Conservation (phyloP, 225 moss, liverwort and hornwort species). For the Lunularia cruciata region DNA sequence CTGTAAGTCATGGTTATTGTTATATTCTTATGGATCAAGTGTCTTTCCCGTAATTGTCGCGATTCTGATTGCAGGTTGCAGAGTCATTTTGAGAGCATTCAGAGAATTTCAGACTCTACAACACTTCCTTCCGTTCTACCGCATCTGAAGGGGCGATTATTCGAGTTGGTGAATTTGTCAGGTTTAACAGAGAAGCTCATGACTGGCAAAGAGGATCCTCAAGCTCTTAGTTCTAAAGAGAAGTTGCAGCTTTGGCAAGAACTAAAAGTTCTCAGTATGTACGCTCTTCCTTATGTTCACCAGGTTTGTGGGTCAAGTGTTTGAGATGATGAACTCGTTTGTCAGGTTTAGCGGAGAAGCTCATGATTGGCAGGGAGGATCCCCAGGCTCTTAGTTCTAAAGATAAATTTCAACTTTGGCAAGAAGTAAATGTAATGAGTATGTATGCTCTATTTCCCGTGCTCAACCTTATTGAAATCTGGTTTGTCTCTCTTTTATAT, state of each 20-base stretch:
- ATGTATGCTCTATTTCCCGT: slow-evolving; percentile 42
- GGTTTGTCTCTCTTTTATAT: background rate
- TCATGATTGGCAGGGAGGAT: background rate
- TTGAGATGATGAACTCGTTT: background rate
- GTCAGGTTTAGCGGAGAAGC: background rate
- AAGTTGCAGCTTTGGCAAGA: slow-evolving; percentile 97
- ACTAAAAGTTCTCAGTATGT: slow-evolving; percentile 87
- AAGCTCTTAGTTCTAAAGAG: slow-evolving; percentile 70
- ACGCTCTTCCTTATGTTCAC: background rate
- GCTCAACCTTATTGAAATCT: too few species aligned
- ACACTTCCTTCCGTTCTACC: slow-evolving; percentile 88
- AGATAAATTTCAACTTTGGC: slow-evolving; percentile 91
- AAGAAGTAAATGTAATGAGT: slow-evolving; percentile 93
- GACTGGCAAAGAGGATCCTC: slow-evolving; percentile 80
- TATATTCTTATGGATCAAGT: too few species aligned
- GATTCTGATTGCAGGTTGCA: slow-evolving; percentile 82
- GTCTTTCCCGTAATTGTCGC: too few species aligned
- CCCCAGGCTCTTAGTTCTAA: slow-evolving; percentile 72
- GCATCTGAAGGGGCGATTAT: slow-evolving; percentile 77
- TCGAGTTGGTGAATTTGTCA: slow-evolving; percentile 79
- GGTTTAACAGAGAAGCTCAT: slow-evolving; percentile 83
- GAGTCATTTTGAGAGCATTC: slow-evolving; percentile 96
- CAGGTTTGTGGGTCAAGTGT: background rate
- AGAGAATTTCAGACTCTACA: slow-evolving; percentile 92
- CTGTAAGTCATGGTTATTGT: too few species aligned